Evolutionary conservation across 805 yeast genomes (phyloP), one percentile per base, ranked within the genome.

Genomic region (Spathaspora arborariae): DNA sequence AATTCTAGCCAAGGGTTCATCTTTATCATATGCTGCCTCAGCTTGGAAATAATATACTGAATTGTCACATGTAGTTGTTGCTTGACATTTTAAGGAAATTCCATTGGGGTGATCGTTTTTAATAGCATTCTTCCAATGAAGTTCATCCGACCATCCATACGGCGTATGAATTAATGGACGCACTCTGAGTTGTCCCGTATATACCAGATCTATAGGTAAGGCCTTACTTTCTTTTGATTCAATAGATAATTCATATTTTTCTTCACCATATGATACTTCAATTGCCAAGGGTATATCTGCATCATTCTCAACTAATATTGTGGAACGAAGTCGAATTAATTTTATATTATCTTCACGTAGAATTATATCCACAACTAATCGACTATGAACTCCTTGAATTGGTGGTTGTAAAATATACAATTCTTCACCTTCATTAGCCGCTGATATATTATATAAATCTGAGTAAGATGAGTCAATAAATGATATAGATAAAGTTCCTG

Each of bases 381-480:
- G 71, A 56, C 81, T 84, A 57, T 89, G 96, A 27, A 85, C 79
- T 2, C 79, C 80, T 44, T 76, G 54, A 0, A 76, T 58, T 0
- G 84, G 73, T 0, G 97, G 96, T 1, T 70, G 60, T 48, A 92
- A 64, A 59, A 80, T 77, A 53, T 83, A 80, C 9, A 92, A 59
- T 19, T 85, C 83, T 59, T 90, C 96, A 2, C 97, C 97, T 58
- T 88, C 97, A 7, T 83, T 76, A 10, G 84, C 81, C 1, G 89
- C 85, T 1, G 91, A 78, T 1, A 94, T 73, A 2, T 76, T 70
- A 20, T 74, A 62, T 1, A 85, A 59, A 1, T 74, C 71, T 5
- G 76, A 76, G 58, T 84, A 91, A 0, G 68, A 68, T 0, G 87
- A 75, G 35, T 72, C 82, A 2, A 78, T 39, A 20, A 91, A 63